Conservation (phyloP, 345 rosid genomes). For the Eucalyptus grandis region DNA sequence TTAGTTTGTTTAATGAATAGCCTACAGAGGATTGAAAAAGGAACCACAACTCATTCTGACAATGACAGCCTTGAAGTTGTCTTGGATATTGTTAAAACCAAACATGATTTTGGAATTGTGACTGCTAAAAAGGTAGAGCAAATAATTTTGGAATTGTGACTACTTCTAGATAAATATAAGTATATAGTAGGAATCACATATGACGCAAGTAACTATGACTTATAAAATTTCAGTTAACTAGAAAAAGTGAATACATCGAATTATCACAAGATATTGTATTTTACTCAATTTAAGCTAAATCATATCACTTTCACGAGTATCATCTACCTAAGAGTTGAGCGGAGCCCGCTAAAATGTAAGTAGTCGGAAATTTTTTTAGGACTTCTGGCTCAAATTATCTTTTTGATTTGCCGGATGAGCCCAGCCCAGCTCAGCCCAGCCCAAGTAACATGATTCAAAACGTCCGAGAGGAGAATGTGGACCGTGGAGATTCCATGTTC, state of each 20-base stretch:
- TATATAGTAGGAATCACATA: no score
- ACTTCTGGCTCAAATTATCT: rapidly evolving
- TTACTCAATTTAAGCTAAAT: no score
- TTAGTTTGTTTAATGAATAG: no score
- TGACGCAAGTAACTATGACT: no score
- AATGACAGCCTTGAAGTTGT: background rate
- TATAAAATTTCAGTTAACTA: background rate
- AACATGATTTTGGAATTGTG: background rate
- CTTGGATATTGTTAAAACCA: background rate
- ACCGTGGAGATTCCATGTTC: background rate
- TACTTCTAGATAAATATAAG: no score
- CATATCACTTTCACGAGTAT: background rate
- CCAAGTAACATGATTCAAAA: background rate
- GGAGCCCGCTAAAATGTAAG: background rate
- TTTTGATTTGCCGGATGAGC: background rate
- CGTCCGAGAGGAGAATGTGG: rapidly evolving
- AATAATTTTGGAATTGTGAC: no score
- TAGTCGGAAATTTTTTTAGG: rapidly evolving
- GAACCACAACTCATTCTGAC: background rate
- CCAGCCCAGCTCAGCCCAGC: background rate
- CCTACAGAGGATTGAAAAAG: no score
- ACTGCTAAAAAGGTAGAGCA: no score
- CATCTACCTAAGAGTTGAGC: background rate
- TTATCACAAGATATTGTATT: no score
- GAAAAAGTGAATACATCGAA: no score